phyloP scores from a whole-genome alignment of 2,329 filamentous ascomycete species.

The Penicillium thymicola region DNA sequence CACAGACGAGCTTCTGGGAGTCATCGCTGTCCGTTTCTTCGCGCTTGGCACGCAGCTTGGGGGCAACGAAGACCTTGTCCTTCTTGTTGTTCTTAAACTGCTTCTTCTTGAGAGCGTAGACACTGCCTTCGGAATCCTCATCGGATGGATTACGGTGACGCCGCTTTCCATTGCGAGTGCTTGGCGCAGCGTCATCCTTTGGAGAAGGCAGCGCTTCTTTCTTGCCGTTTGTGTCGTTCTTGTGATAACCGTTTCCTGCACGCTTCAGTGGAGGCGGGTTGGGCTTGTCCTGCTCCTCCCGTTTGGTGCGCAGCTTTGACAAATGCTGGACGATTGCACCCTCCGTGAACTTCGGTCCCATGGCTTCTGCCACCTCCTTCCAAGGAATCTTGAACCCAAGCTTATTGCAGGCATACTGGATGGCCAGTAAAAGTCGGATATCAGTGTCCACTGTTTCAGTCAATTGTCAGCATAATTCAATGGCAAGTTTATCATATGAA shows the following conservation, averaged over 20 bases:
- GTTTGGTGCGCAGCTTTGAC: conserved; percentile 42
- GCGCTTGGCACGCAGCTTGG: background rate
- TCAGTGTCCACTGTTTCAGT: conserved; percentile 40
- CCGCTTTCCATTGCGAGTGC: background rate
- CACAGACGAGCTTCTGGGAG: conserved; percentile 14
- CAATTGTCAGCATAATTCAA: conserved; percentile 12
- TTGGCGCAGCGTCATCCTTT: background rate
- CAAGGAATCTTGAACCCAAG: conserved; percentile 43
- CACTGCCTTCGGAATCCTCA: background rate
- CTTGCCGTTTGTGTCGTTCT: background rate
- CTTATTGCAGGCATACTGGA: conserved; percentile 42
- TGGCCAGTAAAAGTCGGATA: conserved; percentile 41
- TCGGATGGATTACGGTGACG: background rate
- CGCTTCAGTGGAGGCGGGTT: conserved; percentile 44
- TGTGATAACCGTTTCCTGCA: background rate
- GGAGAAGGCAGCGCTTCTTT: background rate
- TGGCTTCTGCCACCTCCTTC: conserved; percentile 37
- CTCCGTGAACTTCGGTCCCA: conserved; percentile 42
- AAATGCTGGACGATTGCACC: conserved; percentile 49
- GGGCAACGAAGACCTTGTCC: background rate
- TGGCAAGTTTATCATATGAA: background rate
- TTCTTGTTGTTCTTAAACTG: background rate
- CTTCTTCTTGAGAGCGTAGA: background rate
- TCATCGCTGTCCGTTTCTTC: background rate
- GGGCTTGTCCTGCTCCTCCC: conserved; percentile 30